Evolutionary conservation across 2,329 filamentous ascomycete species (phyloP).

Genomic region (Pseudogymnoascus sp.): DNA sequence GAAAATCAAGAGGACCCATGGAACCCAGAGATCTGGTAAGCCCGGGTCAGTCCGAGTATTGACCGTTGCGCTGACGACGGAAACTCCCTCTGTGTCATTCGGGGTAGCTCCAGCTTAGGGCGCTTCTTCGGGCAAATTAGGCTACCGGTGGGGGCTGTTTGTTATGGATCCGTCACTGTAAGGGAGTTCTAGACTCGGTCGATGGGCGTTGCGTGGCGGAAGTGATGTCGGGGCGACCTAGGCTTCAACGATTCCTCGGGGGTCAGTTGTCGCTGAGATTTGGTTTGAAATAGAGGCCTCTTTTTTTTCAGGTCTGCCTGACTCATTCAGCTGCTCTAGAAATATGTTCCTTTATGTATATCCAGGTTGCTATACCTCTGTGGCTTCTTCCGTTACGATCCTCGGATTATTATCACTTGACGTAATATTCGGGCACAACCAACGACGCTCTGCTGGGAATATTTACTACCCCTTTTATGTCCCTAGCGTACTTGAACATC

Average conservation of each 20-base stretch:
- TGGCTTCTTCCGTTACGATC: neutral
- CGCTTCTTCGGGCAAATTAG: neutral
- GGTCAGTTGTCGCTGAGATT: neutral
- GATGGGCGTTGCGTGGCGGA: neutral
- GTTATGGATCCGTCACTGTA: neutral
- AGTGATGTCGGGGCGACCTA: neutral
- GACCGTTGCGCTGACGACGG: constrained; percentile 5
- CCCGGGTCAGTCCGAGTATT: constrained; percentile 3
- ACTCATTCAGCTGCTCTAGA: neutral
- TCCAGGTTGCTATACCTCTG: neutral
- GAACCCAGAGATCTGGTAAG: neutral
- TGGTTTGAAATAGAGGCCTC: neutral
- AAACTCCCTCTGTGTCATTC: neutral
- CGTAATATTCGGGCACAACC: neutral
- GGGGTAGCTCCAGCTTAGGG: neutral
- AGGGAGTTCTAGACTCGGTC: neutral
- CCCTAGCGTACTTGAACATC: neutral
- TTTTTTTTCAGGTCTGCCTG: neutral
- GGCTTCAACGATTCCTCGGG: neutral
- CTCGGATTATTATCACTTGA: neutral
- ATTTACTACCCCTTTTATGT: neutral
- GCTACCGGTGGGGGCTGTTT: neutral
- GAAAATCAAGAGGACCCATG: neutral
- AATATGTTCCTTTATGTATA: neutral
- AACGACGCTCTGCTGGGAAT: neutral